Base-by-base conservation (phyloP, 2,329 filamentous ascomycete species). In the Rhynchosporium graminicola region DNA sequence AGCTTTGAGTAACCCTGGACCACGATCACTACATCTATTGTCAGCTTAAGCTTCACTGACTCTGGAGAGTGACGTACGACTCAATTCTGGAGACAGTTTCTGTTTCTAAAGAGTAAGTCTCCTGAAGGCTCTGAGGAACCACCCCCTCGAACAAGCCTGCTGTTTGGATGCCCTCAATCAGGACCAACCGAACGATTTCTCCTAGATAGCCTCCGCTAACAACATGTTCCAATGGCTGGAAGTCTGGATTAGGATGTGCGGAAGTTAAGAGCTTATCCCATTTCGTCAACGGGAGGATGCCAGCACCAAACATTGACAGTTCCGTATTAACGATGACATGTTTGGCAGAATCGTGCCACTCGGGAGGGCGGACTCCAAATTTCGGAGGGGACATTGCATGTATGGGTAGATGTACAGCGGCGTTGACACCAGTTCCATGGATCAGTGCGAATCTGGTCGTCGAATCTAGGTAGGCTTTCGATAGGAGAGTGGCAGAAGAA, bases 281-380 rank as follows among this genome's bases (percentile, higher is more conserved):
- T 66, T 79, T 80, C 3, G 86, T 88, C 60, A 83, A 68, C 6
- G 86, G 85, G 31, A 88, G 74, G 55, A 87, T 79, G 61, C 77
- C 81, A 57, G 79, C 76, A 13, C 86, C 86, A 70, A 87, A 88
- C 85, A 89, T 88, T 68, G 85, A 82, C 40, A 88, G 74, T 73
- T 89, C 86, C 0, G 85, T 88, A 72, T 89, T 89, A 68, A 89
- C 81, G 63, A 89, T 83, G 61, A 88, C 84, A 67, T 88, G 83
- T 61, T 79, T 82, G 4, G 84, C 85, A 26, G 77, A 77, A 28
- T 82, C 77, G 68, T 84, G 83, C 85, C 86, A 88, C 38, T 74
- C 74, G 5, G 75, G 71, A 0, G 85, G 83, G 8, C 85, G 80
- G 31, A 74, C 70, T 47, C 84, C 85, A 63, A 85, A 87, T 71